phyloP scores from a whole-genome alignment of 1,284 basidiomycete genomes.

The Pterula multifida region DNA sequence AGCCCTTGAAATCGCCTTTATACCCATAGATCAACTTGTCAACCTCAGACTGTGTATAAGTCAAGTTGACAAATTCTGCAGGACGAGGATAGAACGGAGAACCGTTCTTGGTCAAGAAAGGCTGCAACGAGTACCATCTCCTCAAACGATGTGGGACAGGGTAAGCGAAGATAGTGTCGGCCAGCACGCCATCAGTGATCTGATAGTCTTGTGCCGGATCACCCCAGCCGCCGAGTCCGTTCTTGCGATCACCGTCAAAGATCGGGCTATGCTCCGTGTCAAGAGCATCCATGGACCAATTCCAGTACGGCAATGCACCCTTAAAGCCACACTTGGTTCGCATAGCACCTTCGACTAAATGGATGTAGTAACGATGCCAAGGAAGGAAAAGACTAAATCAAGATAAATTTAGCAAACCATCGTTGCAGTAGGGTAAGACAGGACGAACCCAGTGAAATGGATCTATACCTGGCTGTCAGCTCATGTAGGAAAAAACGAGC shows the following conservation, averaged over 20 bases:
- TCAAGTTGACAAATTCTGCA: constrained; percentile 16
- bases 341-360: neutral
- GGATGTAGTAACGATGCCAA: constrained; percentile 1
- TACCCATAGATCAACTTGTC: constrained; percentile 17
- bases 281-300: neutral
- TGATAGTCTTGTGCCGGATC: constrained; percentile 5
- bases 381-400: constrained; percentile 1
- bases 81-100: constrained; percentile 14
- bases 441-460: neutral
- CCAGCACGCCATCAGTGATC: constrained; percentile 6
- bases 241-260: constrained; percentile 2
- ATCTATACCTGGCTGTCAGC: neutral
- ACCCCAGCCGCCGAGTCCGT: constrained; percentile 8
- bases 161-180: constrained; percentile 5
- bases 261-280: neutral
- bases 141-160: constrained; percentile 8
- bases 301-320: neutral
- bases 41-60: constrained; percentile 18
- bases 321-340: neutral
- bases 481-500: neutral
- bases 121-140: constrained; percentile 4
- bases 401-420: neutral
- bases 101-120: constrained; percentile 1
- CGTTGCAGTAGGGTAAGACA: neutral
- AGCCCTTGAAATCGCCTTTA: constrained; percentile 20